Base-by-base conservation (phyloP, 129 eudicot species). In the Ambrosia trifida region DNA sequence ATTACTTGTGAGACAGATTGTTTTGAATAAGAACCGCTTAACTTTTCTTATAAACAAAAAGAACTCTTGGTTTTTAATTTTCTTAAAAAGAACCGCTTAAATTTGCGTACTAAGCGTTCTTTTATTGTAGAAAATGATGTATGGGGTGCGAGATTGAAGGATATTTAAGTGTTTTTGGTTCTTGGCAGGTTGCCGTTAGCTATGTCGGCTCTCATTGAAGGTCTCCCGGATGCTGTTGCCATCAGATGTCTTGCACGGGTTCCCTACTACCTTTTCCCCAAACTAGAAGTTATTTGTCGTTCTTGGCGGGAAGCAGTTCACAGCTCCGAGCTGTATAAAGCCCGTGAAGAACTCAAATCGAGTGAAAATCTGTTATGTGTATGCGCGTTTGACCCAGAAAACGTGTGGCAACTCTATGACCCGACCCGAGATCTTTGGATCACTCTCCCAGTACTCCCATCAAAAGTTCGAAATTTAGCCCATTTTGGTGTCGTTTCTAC, bases 211-310 rank as follows among this genome's bases (percentile, higher is more conserved):
- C 80, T 95, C 32, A 87, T 95, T 49, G 97, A 95, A 68, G 99
- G 97, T 50, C 97, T 95, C 45, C 99, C 99, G 4, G 99, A 95
- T 76, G 94, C 97, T 45, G 96, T 95, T 69, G 91, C 89, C 38
- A 66, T 95, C n/a, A 81, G 97, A 70, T 95, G 99, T 79, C 96
- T 95, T 7, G 99, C 99, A 6, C 89, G 92, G 67, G 99, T 95
- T 35, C 99, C 99, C 18, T 88, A 82, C 40, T 79, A 84, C 80
- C 96, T 89, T 64, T 88, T 90, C 72, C 99, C 94, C 1, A 90
- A 74, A 66, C 58, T 95, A 35, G 87, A 81, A 59, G 80, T 86
- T 3, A 93, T 95, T 61, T 86, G 96, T 14, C 96, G 74, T 62
- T 78, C 99, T 64, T 95, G 99, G 99, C 80, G 94, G 45, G 94